Base-by-base conservation (phyloP, 805 yeast genomes). In the Kodamaea jinghongensis region DNA sequence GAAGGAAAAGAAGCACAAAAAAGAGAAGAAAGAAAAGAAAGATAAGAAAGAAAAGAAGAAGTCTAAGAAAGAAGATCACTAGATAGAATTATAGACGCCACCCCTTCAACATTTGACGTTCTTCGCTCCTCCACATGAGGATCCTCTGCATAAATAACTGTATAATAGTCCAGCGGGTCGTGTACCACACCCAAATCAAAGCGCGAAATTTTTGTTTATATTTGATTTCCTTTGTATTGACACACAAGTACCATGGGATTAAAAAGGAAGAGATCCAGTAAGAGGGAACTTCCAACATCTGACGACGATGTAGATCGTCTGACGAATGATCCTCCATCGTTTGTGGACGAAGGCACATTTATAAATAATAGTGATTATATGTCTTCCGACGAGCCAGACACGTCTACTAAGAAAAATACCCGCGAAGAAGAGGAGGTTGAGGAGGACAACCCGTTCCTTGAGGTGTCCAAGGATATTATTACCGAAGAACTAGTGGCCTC, bases 291-390 rank as follows among this genome's bases (percentile, higher is more conserved):
- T 17, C 42, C 42, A 4, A 29, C 29, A 25, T 38, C 42, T 2
- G 42, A 38, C 29, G 37, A 28, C 16, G 37, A 38, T 13, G 33
- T n/a, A 8, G 31, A 37, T 13, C 23, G 27, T n/a, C 28, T 12
- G 16, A 28, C 13, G 11, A 15, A 9, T 6, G 28, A 23, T n/a
- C 35, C 26, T 27, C 20, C 16, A 4, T 6, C 31, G 9, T 17
- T 29, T 22, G 48, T 47, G 12, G 59, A 50, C 20, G 61, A 56
- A 9, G 60, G 49, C 4, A 56, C 70, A 1, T 69, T 69, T 39
- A 53, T 69, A 30, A 69, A 69, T 43, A 69, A 69, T 42, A 67
- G 72, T 43, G 74, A 69, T 38, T 60, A 58, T 36, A 26, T 22
- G 16, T 17, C 36, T 3, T 32, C 37, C 31, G 30, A 41, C 11